Evolutionary conservation across 2,329 filamentous ascomycete genomes (phyloP).

Genomic region (Xylaria sp.): DNA sequence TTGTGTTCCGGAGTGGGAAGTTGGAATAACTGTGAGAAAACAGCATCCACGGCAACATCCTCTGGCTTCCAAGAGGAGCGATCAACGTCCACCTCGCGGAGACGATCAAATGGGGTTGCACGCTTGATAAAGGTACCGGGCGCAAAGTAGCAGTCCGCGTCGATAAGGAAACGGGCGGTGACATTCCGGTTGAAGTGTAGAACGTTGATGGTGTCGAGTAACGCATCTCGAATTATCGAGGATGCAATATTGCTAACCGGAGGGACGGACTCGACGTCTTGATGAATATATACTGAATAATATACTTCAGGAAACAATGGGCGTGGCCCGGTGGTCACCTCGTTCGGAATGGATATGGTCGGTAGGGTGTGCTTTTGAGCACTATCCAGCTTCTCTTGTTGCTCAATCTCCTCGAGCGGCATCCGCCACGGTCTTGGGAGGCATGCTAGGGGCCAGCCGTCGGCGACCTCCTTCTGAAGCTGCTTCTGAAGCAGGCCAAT

Average conservation of each 20-base stretch:
- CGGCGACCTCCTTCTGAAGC: constrained; percentile 78
- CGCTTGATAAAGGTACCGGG: constrained; percentile 92
- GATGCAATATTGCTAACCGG: constrained; percentile 79
- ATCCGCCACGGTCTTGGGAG: constrained; percentile 76
- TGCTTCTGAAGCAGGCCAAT: constrained; percentile 88
- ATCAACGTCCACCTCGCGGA: constrained; percentile 74
- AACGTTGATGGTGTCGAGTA: constrained; percentile 93
- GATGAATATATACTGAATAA: constrained; percentile 89
- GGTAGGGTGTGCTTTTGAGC: constrained; percentile 83
- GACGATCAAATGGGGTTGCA: constrained; percentile 89
- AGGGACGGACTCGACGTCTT: constrained; percentile 91
- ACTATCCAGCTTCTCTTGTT: constrained; percentile 67
- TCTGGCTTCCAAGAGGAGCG: constrained; percentile 94
- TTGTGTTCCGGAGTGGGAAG: constrained; percentile 91
- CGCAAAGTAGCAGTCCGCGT: constrained; percentile 94
- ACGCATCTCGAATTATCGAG: constrained; percentile 83
- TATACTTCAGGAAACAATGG: constrained; percentile 92
- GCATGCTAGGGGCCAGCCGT: constrained; percentile 78
- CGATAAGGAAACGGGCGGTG: constrained; percentile 88
- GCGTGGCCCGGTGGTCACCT: constrained; percentile 77
- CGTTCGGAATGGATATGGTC: constrained; percentile 77
- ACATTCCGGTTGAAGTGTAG: constrained; percentile 92
- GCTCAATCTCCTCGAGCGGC: constrained; percentile 68
- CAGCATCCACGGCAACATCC: constrained; percentile 95
- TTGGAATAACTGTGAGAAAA: constrained; percentile 94